These are phyloP conservation scores for Letharia lupina DNA, from an alignment of 495 filamentous ascomycete genomes.

Conservation along the genomic window DNA sequence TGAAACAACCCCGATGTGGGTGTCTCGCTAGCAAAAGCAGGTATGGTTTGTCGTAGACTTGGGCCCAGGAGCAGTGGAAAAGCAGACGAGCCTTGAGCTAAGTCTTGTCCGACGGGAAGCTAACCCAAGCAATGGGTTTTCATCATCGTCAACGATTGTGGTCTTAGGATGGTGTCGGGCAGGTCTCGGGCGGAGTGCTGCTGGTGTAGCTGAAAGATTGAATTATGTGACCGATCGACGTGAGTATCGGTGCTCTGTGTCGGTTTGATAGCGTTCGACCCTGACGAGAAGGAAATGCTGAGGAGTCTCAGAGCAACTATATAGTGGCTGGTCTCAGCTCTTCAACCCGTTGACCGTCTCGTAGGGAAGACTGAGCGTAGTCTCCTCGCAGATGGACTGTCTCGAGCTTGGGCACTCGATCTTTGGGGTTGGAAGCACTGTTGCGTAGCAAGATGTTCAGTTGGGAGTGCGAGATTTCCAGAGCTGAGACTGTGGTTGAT, in stretches of 20 bases:
- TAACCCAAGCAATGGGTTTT: conserved; percentile 2
- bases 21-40: not conserved
- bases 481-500: not conserved
- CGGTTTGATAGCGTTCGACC: not conserved
- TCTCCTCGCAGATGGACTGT: not conserved
- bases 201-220: not conserved
- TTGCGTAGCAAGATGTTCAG: not conserved
- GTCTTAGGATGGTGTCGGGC: not conserved
- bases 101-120: not conserved
- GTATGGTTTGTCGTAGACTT: not conserved
- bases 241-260: not conserved
- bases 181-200: conserved; percentile 1
- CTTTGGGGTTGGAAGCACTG: not conserved
- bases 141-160: not conserved
- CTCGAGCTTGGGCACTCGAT: not conserved
- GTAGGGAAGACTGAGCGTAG: not conserved
- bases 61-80: not conserved
- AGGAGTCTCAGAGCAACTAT: not conserved
- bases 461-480: not conserved
- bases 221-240: not conserved
- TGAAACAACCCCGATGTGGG: not conserved
- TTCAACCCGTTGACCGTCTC: not conserved
- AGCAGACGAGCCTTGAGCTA: not conserved
- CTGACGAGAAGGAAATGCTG: not conserved
- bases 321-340: not conserved